phyloP scores from a whole-genome alignment of 2,329 filamentous ascomycete genomes.

The Fusarium stilboides region DNA sequence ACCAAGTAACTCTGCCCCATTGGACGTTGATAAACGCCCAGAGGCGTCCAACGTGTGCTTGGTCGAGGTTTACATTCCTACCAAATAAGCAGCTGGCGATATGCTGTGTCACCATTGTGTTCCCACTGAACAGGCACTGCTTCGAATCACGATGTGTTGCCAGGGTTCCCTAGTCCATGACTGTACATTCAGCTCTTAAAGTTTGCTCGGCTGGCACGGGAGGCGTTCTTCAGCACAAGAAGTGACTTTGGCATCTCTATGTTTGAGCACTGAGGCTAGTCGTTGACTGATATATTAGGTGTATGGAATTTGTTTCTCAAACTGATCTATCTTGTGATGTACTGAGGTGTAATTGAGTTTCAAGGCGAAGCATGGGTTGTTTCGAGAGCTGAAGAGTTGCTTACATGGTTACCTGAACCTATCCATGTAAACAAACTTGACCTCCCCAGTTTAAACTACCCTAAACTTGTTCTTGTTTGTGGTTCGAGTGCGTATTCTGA shows the following conservation, averaged over 20 bases:
- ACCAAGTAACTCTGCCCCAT: conserved; percentile 18
- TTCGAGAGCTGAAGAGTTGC: background rate
- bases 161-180: conserved; percentile 32
- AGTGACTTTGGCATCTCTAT: conserved; percentile 1
- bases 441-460: no score
- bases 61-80: conserved; percentile 28
- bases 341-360: background rate
- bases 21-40: conserved; percentile 24
- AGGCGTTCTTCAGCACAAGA: conserved; percentile 27
- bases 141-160: conserved; percentile 23
- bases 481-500: no score
- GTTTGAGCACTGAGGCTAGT: background rate
- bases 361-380: background rate
- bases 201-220: conserved; percentile 6
- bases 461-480: no score
- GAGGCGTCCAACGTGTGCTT: conserved; percentile 10
- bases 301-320: background rate
- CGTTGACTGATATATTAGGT: background rate
- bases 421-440: no score
- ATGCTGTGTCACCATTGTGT: conserved; percentile 7
- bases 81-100: conserved; percentile 9
- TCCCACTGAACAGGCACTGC: conserved; percentile 1
- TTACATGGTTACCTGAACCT: background rate
- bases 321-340: background rate
- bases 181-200: conserved; percentile 16